Base-by-base conservation (phyloP, 2,329 filamentous ascomycete species). In the Immersiporthe knoxdaviesiana region DNA sequence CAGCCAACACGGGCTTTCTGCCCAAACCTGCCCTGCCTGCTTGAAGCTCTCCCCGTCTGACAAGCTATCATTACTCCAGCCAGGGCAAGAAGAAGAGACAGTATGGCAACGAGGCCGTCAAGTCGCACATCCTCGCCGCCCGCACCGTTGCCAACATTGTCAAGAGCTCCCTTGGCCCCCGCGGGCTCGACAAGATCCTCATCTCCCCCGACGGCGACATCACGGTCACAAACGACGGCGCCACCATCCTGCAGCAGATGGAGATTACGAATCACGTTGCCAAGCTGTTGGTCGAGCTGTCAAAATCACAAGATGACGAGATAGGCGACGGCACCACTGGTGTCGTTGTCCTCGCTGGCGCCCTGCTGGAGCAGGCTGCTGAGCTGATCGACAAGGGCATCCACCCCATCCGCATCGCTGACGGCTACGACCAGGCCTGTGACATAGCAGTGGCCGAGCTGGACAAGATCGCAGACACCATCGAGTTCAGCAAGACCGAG, bases 341-440 rank as follows among this genome's bases (percentile, higher is more conserved):
- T 80, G 96, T 99, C 18, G 96, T 99, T 65, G 97, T 99, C 63
- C 84, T 99, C 74, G 96, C 96, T 18, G 96, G 95, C 73, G 94
- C 96, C 72, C 88, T 99, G 73, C 86, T 99, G 71, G 97, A 99
- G 82, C 95, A 98, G 83, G 96, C 96, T 24, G 93, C 95, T 72
- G 96, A 97, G 79, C 88, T 99, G 75, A 98, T 99, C 80, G 97
- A 99, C 87, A 99, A 99, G 88, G 97, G 96, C 79, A 99, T 99
- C 76, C 96, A 99, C 83, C 96, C 96, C 72, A 99, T 99, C 80
- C 88, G 97, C 75, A 98, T 99, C 82, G 97, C 97, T 73, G 96
- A 99, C 81, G 96, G 96, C 66, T 99, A 97, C 83, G 96, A 99
- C 79, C 90, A 97, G 77, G 96, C 96, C 68, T 99, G 97, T 79